Evolutionary conservation across 2,329 filamentous ascomycete species (phyloP), one percentile per base, ranked within the genome.

Genomic region (Emericellopsis atlantica): DNA sequence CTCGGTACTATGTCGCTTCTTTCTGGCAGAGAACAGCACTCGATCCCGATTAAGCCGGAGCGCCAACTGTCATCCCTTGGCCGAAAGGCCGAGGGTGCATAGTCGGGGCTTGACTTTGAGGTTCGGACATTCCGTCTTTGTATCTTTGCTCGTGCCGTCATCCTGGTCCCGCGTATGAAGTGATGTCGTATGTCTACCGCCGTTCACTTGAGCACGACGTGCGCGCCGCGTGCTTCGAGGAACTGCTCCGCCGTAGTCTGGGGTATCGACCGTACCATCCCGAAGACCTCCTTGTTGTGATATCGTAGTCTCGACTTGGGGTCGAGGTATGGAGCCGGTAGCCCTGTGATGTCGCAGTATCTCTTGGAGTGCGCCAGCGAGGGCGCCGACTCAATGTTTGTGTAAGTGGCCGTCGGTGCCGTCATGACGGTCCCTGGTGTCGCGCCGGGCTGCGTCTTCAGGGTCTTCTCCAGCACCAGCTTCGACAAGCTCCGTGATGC

Each of bases 21-120:
- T 29, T 29, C 62, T 74, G 85, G 87, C 88, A 82, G 70, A 94
- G 75, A 94, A 62, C 60, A 76, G 74, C 47, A 54, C 45, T 49
- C 54, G 83, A 86, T 86, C 84, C 81, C 86, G 82, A 94, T 92
- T 95, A 95, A 95, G 89, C 89, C 88, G 89, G 89, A 94, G 88
- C 85, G 77, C 76, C 80, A 81, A 80, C 79, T 89, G 81, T 75
- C 85, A 80, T 78, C 74, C 78, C 72, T 70, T 69, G 66, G 65
- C 76, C 69, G 84, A 94, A 66, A 93, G 84, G 76, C 70, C 60
- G 60, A 65, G 69, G 79, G 78, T 83, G 85, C 81, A 79, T 95
- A 84, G 86, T 81, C 77, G 80, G 74, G 69, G 86, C 76, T 94
- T 95, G 89, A 94, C 86, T 95, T 86, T 84, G 84, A 77, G 80